Evolutionary conservation across 306 rosid species (phyloP).

Genomic region (Trifolium subterraneum): DNA sequence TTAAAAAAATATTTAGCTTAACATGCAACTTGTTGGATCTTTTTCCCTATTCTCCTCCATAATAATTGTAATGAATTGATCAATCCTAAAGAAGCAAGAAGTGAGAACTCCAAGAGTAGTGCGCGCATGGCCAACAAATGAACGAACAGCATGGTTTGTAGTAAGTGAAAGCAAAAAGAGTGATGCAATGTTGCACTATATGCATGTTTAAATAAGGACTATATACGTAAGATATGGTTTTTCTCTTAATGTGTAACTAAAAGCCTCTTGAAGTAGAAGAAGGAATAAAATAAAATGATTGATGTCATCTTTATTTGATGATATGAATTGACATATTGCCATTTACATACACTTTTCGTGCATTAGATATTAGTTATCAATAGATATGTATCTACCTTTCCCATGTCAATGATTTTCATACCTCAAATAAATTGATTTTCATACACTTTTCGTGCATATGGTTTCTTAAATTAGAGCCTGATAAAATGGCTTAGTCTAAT

Average conservation of each 20-base stretch:
- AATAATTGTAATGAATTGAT: neutral
- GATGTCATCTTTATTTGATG: neutral
- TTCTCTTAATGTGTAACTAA: neutral
- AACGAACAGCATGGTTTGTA: neutral
- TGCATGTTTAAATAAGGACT: neutral
- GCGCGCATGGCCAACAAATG: constrained; percentile 6
- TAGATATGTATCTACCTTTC: neutral
- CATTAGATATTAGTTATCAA: neutral
- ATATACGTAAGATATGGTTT: neutral
- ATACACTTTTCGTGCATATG: no score
- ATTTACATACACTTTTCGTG: neutral
- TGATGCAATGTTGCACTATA: constrained; percentile 1
- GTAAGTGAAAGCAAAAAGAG: constrained; percentile 2
- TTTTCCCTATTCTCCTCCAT: neutral
- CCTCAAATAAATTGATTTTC: neutral
- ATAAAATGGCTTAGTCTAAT: no score
- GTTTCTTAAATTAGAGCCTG: no score
- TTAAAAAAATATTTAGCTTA: neutral
- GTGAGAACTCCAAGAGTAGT: neutral
- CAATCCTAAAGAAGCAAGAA: neutral
- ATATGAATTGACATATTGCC: neutral
- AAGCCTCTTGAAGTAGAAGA: neutral
- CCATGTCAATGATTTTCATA: neutral
- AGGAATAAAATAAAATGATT: neutral
- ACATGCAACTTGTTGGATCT: neutral